Conservation (phyloP, 176 grass and related monocot genomes). For the Lolium multiflorum region DNA sequence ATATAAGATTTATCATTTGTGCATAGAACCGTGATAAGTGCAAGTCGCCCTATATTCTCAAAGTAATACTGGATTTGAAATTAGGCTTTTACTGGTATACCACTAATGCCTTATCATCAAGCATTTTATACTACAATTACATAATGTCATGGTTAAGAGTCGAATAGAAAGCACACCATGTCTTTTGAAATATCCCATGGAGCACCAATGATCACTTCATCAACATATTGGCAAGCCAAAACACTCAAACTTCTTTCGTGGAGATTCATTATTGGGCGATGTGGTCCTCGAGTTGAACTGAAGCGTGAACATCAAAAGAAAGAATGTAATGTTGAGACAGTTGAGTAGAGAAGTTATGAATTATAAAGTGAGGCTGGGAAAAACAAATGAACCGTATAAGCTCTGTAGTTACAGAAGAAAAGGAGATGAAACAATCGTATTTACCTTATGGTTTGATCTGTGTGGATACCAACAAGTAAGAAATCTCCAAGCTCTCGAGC, state of each 20-base stretch:
- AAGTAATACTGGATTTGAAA: neutral
- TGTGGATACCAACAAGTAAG: constrained; percentile 94
- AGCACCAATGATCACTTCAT: constrained; percentile 98
- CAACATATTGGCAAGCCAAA: constrained; percentile 93
- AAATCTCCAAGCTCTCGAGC: constrained; percentile 97
- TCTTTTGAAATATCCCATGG: constrained; percentile 96
- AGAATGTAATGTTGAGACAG: neutral
- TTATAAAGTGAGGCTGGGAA: constrained; percentile 14
- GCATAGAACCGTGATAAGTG: constrained; percentile 17
- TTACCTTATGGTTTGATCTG: constrained; percentile 94
- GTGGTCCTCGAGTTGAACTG: constrained; percentile 80
- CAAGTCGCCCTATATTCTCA: constrained; percentile 17
- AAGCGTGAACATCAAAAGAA: constrained; percentile 14
- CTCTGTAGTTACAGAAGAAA: neutral
- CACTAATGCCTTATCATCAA: constrained; percentile 16
- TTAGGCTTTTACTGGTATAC: constrained; percentile 1
- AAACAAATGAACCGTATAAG: constrained; percentile 29
- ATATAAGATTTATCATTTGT: neutral
- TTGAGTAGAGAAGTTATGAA: constrained; percentile 10
- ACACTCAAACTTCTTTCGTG: constrained; percentile 96
- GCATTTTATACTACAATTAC: neutral
- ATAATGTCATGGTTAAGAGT: neutral
- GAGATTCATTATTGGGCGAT: constrained; percentile 97
- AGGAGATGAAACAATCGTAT: constrained; percentile 30
- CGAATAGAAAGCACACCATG: constrained; percentile 63